phyloP scores from a whole-genome alignment of 108 stramenopile species.

The Cyclotella choctawhatcheeana region DNA sequence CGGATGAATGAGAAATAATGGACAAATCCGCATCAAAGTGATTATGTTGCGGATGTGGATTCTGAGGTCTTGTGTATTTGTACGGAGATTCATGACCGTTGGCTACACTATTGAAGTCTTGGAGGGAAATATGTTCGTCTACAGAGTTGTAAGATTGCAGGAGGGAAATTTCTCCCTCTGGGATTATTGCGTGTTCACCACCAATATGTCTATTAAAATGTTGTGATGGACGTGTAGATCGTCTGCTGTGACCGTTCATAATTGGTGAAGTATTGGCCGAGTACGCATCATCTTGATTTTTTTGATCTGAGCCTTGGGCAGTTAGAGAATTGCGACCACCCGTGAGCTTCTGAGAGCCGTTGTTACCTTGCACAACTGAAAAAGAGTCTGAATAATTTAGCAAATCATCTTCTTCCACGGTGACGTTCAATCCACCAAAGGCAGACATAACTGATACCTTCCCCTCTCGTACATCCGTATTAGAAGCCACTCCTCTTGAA shows the following conservation, averaged over 20 bases:
- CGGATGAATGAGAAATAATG: conserved; percentile 30
- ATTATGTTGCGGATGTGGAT: conserved; percentile 28
- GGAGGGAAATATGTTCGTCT: conserved; percentile 4
- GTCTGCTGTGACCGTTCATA: background rate
- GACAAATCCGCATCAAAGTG: conserved; percentile 27
- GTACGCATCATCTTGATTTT: conserved; percentile 2
- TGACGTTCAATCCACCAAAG: conserved; percentile 12
- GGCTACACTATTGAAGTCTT: background rate
- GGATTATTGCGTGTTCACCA: background rate
- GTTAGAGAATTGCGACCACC: background rate
- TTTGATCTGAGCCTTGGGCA: background rate
- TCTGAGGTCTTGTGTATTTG: conserved; percentile 7
- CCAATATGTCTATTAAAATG: background rate
- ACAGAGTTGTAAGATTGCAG: conserved; percentile 6
- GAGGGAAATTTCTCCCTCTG: background rate
- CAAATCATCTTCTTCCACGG: conserved; percentile 8
- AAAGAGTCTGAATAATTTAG: conserved; percentile 23
- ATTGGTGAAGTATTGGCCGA: conserved; percentile 4
- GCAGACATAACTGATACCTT: conserved; percentile 8
- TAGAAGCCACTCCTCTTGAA: background rate
- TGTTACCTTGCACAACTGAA: conserved; percentile 3
- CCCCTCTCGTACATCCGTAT: background rate
- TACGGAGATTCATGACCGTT: background rate
- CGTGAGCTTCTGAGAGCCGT: background rate
- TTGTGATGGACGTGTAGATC: background rate